Evolutionary conservation across 495 filamentous ascomycete genomes (phyloP).

Genomic region (Pyrenopolyporus hunteri): DNA sequence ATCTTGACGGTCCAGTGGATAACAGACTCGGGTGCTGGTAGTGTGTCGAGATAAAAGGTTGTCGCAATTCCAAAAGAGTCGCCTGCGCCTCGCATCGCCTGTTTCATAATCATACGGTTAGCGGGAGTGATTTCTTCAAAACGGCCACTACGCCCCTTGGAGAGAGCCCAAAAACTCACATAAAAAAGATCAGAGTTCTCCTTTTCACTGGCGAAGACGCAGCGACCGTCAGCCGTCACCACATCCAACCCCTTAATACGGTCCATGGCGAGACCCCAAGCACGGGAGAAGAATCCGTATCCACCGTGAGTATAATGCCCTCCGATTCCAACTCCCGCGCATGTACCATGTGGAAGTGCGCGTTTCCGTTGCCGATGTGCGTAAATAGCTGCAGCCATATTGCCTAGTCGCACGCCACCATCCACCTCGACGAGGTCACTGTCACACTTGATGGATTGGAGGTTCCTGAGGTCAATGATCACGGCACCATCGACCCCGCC

Average conservation of each 20-base stretch:
- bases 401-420: conserved; percentile 63
- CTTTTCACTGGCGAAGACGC: conserved; percentile 48
- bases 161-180: conserved; percentile 35
- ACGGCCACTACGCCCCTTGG: neutral
- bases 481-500: conserved; percentile 57
- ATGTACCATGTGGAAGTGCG: conserved; percentile 69
- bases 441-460: conserved; percentile 37
- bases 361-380: conserved; percentile 34
- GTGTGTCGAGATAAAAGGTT: conserved; percentile 59
- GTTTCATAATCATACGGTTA: conserved; percentile 14
- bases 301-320: conserved; percentile 76
- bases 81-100: conserved; percentile 63
- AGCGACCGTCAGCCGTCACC: conserved; percentile 65
- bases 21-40: conserved; percentile 54
- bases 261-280: conserved; percentile 70
- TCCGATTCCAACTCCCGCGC: conserved; percentile 64
- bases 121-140: neutral
- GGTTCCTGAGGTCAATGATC: conserved; percentile 57
- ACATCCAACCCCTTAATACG: conserved; percentile 64
- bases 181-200: conserved; percentile 59
- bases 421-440: conserved; percentile 58
- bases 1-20: conserved; percentile 49
- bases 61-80: conserved; percentile 64
- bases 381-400: conserved; percentile 60
- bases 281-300: conserved; percentile 64